Evolutionary conservation across 2,329 filamentous ascomycete species (phyloP), one percentile per base, ranked within the genome.

Genomic region (Raffaelea ambrosiae): DNA sequence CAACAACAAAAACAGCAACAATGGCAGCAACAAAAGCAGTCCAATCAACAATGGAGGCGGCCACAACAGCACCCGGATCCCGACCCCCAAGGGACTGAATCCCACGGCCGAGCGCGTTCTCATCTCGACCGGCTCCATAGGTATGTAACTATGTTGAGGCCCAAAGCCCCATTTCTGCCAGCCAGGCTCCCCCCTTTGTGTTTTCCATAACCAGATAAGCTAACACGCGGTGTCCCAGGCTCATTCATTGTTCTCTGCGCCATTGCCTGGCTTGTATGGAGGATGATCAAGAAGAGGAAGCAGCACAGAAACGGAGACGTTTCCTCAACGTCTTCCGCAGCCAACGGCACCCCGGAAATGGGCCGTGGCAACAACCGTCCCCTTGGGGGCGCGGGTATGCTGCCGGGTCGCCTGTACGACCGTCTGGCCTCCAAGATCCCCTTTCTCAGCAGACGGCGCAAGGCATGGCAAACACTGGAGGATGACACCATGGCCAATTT

Each of bases 231-330:
- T 18, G 9, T 11, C 8, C 9, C 11, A 72, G 73, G 68, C 23
- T 65, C 63, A 5, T 70, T 73, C 44, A 66, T 75, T 19, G 56
- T 72, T 23, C 50, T 72, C 9, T 69, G 65, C 46, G 69, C 72
- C 50, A 49, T 74, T 21, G 55, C 56, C 8, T 76, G 70, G 70
- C 59, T 74, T 21, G 56, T 68, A 5, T 73, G 66, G 61, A 63
- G 67, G n/a, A 59, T 60, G 11, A 44, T 63, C 40, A 62, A 62
- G 48, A 66, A 62, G 52, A 57, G 61, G 8, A 65, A 58, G 44
- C 54, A 55, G 26, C 49, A 51, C 10, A 54, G 45, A 51, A 13
- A 23, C 2, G 31, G 23, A 10, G 26, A 16, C 29, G 18, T 26
- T 3, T 40, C 23, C 2, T 14, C 22, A 14, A 11, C 23, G 5